Conservation (phyloP, 805 yeast genomes). For the Wickerhamomyces silvicola region DNA sequence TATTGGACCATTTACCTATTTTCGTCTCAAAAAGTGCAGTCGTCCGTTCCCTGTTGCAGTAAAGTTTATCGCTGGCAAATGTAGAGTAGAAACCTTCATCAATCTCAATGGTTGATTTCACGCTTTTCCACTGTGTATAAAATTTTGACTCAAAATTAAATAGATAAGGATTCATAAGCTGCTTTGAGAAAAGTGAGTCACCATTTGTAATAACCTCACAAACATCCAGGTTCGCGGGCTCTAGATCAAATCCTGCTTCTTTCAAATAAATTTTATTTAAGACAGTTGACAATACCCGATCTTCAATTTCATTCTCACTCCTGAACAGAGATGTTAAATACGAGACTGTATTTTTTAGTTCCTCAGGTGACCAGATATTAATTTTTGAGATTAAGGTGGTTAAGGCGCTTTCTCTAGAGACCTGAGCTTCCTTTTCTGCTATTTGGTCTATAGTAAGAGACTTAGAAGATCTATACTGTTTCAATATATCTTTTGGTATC, state of each 20-base stretch:
- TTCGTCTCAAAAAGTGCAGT: conserved; percentile 12
- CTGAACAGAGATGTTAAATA: too few species aligned
- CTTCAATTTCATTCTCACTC: not conserved
- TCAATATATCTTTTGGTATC: conserved; percentile 37
- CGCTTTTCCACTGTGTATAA: conserved; percentile 6
- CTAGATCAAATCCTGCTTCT: not conserved
- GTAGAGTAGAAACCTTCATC: conserved; percentile 8
- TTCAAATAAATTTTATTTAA: not conserved
- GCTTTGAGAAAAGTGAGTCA: conserved; percentile 5
- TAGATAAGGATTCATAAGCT: conserved; percentile 2
- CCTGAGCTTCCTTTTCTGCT: too few species aligned
- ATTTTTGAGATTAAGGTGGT: too few species aligned
- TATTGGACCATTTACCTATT: too few species aligned
- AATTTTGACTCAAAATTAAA: conserved; percentile 16
- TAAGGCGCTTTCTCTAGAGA: too few species aligned
- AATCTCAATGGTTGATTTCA: conserved; percentile 7
- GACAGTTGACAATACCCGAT: not conserved
- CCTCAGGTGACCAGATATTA: too few species aligned
- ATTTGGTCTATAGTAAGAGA: too few species aligned
- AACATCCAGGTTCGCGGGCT: not conserved
- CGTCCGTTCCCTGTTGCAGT: conserved; percentile 12
- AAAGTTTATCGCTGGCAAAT: conserved; percentile 2
- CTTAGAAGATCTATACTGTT: conserved; percentile 18
- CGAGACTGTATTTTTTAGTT: too few species aligned
- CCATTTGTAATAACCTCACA: conserved; percentile 4